Conservation (phyloP, 2,329 filamentous ascomycete genomes). For the Aspergillus sp. region DNA sequence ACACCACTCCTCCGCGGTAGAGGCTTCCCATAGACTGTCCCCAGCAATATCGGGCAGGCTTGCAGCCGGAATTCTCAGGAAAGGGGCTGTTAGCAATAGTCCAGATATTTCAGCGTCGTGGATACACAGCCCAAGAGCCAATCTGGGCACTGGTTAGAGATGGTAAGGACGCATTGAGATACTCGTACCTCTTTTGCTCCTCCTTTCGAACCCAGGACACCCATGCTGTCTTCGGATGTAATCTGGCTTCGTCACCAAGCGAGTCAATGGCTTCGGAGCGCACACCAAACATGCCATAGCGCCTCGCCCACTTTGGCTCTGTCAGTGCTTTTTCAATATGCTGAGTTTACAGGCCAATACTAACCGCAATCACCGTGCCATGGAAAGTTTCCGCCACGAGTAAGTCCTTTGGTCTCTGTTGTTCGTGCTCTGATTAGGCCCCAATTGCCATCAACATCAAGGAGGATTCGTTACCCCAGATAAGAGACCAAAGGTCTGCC, state of each 20-base stretch:
- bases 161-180: not conserved
- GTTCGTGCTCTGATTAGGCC: not conserved
- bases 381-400: conserved; percentile 27
- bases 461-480: not conserved
- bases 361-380: conserved; percentile 24
- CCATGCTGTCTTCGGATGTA: conserved; percentile 16
- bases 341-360: not conserved
- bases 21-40: conserved; percentile 15
- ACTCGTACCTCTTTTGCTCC: conserved; percentile 20
- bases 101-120: conserved; percentile 29
- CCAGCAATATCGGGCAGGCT: not conserved
- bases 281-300: not conserved
- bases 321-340: too few species aligned
- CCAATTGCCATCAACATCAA: too few species aligned
- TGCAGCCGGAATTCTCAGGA: not conserved
- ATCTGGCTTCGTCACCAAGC: not conserved
- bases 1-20: conserved; percentile 13
- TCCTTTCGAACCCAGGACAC: conserved; percentile 24
- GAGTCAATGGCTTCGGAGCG: not conserved
- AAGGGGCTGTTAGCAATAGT: conserved; percentile 19
- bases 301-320: conserved; percentile 5
- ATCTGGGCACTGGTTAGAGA: not conserved
- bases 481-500: conserved; percentile 7
- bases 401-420: conserved; percentile 24
- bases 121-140: conserved; percentile 17